Evolutionary conservation across 257 asterid species (phyloP).

Genomic region (Penstemon davidsonii): DNA sequence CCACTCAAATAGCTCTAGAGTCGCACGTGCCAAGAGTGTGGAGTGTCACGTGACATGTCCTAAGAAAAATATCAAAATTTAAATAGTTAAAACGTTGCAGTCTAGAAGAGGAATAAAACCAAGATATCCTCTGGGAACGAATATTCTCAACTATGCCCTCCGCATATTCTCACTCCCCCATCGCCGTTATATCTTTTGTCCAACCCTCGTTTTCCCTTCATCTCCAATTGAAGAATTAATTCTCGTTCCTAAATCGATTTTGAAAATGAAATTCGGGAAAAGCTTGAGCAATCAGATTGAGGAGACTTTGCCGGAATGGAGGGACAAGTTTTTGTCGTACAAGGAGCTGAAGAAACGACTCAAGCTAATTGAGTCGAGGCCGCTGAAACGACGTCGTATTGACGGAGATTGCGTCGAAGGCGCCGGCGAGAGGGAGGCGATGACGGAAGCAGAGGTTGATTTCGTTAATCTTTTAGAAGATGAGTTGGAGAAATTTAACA

Average conservation of each 20-base stretch:
- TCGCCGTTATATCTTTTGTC: conserved; percentile 29
- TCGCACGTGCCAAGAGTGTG: too few relatives aligned
- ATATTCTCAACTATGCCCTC: conserved; percentile 58
- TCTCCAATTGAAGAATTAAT: background rate
- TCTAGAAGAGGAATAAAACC: conserved; percentile 52
- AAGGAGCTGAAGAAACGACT: conserved; percentile 88
- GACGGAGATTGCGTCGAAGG: conserved; percentile 26
- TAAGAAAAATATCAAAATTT: background rate
- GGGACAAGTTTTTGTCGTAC: conserved; percentile 84
- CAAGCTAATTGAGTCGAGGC: conserved; percentile 56
- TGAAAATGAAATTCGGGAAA: conserved; percentile 82
- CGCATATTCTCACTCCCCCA: conserved; percentile 50
- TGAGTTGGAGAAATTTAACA: conserved; percentile 86
- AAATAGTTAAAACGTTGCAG: conserved; percentile 24
- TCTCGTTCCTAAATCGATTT: too few relatives aligned
- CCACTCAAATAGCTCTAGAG: too few relatives aligned
- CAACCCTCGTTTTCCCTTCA: conserved; percentile 7
- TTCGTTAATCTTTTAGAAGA: conserved; percentile 75
- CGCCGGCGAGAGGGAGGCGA: conserved; percentile 39
- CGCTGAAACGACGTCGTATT: background rate
- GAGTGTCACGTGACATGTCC: conserved; percentile 14
- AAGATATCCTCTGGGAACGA: conserved; percentile 63
- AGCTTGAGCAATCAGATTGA: conserved; percentile 88
- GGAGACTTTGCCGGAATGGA: conserved; percentile 92
- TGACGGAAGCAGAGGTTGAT: conserved; percentile 66